Evolutionary conservation across 768 basidiomycete genomes (phyloP).

Genomic region (Lactarius vividus): DNA sequence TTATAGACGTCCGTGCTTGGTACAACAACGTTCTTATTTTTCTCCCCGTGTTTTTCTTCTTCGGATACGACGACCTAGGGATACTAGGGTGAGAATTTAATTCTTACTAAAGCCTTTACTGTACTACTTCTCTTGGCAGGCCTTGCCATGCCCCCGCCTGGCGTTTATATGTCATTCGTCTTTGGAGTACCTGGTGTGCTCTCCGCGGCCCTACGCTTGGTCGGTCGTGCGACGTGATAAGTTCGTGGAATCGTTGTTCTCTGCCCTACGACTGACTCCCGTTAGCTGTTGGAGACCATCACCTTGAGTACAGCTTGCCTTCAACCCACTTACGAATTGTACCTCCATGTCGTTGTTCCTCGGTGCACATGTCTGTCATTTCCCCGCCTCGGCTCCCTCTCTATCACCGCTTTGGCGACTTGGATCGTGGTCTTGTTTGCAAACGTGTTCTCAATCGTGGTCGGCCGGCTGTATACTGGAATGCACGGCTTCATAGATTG

Average conservation of each 20-base stretch:
- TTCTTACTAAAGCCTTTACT: not conserved
- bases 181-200: conserved; percentile 85
- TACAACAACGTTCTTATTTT: conserved; percentile 89
- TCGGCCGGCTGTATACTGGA: conserved; percentile 78
- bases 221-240: conserved; percentile 85
- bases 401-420: conserved; percentile 42
- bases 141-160: conserved; percentile 68
- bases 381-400: too few species aligned
- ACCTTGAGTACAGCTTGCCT: conserved; percentile 92
- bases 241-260: conserved; percentile 31
- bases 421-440: conserved; percentile 44
- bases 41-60: conserved; percentile 86
- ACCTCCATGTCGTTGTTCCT: conserved; percentile 91
- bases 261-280: not conserved
- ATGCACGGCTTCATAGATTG: conserved; percentile 90
- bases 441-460: conserved; percentile 72
- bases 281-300: conserved; percentile 72
- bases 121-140: conserved; percentile 38
- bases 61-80: conserved; percentile 67
- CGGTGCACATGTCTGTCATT: conserved; percentile 53
- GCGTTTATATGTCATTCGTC: conserved; percentile 85
- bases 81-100: conserved; percentile 55
- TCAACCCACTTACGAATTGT: conserved; percentile 91
- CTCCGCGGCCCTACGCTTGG: conserved; percentile 86
- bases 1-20: conserved; percentile 77